These are phyloP conservation scores for Penicillium sp. DNA, from an alignment of 2,329 filamentous ascomycete species.

Conservation along the genomic window DNA sequence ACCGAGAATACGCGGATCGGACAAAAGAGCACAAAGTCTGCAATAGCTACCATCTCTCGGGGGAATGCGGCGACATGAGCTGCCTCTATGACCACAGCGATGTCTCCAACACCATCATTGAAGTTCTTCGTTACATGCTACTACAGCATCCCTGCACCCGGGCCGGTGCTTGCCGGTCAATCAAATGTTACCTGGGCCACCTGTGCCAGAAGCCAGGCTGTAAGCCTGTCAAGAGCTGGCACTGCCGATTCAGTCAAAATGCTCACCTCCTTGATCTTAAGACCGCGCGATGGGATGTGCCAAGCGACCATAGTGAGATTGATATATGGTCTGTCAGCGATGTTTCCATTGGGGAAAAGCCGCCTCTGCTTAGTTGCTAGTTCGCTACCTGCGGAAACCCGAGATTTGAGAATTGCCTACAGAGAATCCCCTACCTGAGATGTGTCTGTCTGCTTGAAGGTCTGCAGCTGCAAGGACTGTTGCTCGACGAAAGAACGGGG, in stretches of 20 bases:
- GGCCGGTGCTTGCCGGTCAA: constrained; percentile 42
- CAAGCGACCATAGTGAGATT: constrained; percentile 20
- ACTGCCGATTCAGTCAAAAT: constrained; percentile 30
- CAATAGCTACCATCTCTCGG: constrained; percentile 48
- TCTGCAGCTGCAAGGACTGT: not conserved
- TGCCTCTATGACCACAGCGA: constrained; percentile 49
- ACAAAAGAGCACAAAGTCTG: constrained; percentile 46
- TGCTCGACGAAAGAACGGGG: not conserved
- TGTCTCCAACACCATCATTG: constrained; percentile 39
- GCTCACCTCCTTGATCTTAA: constrained; percentile 28
- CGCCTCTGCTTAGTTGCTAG: not conserved
- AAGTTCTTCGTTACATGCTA: constrained; percentile 46
- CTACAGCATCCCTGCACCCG: constrained; percentile 43
- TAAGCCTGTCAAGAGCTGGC: constrained; percentile 29
- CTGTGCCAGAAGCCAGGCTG: constrained; percentile 35
- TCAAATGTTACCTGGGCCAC: constrained; percentile 49
- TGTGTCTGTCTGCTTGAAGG: constrained; percentile 13
- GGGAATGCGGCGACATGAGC: constrained; percentile 35
- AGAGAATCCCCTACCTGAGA: constrained; percentile 3
- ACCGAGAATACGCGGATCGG: constrained; percentile 40
- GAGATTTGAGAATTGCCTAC: constrained; percentile 2
- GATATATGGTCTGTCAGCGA: constrained; percentile 19
- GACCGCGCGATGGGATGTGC: constrained; percentile 23
- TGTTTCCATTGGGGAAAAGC: constrained; percentile 13
- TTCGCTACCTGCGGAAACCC: not conserved